phyloP scores from a whole-genome alignment of 768 basidiomycete species.

The Hirschioporus abietinus region DNA sequence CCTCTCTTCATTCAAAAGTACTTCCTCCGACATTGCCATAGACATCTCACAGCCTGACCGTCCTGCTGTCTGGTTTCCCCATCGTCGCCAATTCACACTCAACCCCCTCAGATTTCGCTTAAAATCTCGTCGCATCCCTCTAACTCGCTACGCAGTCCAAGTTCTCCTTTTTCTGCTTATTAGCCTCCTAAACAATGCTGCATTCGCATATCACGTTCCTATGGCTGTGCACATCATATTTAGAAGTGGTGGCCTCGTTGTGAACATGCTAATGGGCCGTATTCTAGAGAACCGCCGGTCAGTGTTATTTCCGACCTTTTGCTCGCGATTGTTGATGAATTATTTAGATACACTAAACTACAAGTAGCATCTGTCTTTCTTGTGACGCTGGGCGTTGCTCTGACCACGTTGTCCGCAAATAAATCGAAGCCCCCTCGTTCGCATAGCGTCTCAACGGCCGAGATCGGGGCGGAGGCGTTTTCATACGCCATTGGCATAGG shows the following conservation, averaged over 20 bases:
- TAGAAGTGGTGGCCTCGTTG: slow-evolving; percentile 78
- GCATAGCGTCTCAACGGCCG: slow-evolving; percentile 6
- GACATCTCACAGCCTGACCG: slow-evolving; percentile 6
- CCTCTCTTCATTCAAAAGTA: neutral
- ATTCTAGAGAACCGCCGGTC: slow-evolving; percentile 58
- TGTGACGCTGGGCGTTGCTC: slow-evolving; percentile 72
- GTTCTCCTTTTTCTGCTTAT: slow-evolving; percentile 76
- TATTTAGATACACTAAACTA: slow-evolving; percentile 48
- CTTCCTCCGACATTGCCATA: neutral
- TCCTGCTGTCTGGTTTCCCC: slow-evolving; percentile 16
- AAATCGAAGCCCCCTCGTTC: slow-evolving; percentile 22
- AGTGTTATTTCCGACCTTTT: slow-evolving; percentile 20
- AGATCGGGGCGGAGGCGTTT: neutral
- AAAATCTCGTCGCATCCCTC: slow-evolving; percentile 60
- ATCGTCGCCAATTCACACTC: neutral
- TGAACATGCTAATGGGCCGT: slow-evolving; percentile 80
- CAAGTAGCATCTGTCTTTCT: slow-evolving; percentile 76
- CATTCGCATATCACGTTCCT: slow-evolving; percentile 81
- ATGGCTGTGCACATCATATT: slow-evolving; percentile 95
- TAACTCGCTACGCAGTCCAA: slow-evolving; percentile 70
- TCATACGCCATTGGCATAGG: slow-evolving; percentile 64
- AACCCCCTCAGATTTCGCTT: slow-evolving; percentile 29
- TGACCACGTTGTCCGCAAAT: slow-evolving; percentile 78
- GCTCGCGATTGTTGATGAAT: slow-evolving; percentile 8
- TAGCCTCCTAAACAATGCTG: slow-evolving; percentile 85